Base-by-base conservation (phyloP, 208 protist genomes). In the Acanthamoeba divionensis region DNA sequence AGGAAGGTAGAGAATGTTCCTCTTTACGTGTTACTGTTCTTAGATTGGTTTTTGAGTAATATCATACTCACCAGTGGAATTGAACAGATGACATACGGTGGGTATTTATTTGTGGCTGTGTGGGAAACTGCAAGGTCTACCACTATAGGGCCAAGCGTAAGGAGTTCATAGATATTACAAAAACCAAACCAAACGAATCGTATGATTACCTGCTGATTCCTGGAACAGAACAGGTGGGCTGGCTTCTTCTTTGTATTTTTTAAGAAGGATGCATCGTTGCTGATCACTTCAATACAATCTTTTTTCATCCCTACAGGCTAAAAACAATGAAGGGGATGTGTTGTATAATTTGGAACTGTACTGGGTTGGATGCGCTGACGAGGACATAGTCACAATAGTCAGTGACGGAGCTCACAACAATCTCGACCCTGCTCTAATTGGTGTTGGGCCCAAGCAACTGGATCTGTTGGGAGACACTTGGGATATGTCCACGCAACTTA, bases 91-190 rank as follows among this genome's bases (percentile, higher is more conserved):
- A 80, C 5, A 80, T 80, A 24, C 38, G 69, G 36, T 80, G 57
- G 21, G 69, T 50, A 13, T 80, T 80, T 31, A 50, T 80, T 12
- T 44, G 50, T 31, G 69, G 69, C 2, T 24, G 50, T 24, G 69
- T 80, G 69, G 69, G 69, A 24, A 80, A 80, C 69, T 26, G 47
- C 69, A 80, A 80, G 36, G 47, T 80, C 26, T 80, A 80, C 69
- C 69, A 80, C 21, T 80, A 80, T 36, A 80, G 57, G 36, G 36
- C 69, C 0, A 80, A 80, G 47, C 69, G 69, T 33, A 80, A 80
- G 69, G 69, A 80, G n/a, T 80, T 80, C 69, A 52, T 26, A 12
- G 69, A 80, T 21, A 31, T 80, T 31, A 80, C 69, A 7, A 60
- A 41, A 41, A 41, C 36, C 36, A 1, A 5, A 41, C 36, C 36